phyloP scores from a whole-genome alignment of 108 stramenopile genomes.

The Pseudonitzschia delicatissima region DNA sequence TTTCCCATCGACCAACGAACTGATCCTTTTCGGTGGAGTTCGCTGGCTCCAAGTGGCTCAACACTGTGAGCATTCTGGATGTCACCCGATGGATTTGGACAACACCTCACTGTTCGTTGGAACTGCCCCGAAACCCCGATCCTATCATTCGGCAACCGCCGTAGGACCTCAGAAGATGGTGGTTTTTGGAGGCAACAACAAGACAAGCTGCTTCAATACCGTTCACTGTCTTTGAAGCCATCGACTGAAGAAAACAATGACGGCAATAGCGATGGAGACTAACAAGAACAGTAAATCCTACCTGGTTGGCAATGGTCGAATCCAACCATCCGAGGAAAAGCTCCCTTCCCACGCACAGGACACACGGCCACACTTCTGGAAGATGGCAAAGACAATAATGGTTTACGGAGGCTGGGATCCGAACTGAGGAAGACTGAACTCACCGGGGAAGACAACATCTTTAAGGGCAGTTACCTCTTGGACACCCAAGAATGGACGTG shows the following conservation, averaged over 20 bases:
- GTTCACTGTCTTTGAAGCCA: slow-evolving; percentile 69
- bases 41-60: slow-evolving; percentile 77
- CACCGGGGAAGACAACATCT: slow-evolving; percentile 49
- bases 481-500: slow-evolving; percentile 76
- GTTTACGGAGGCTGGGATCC: slow-evolving; percentile 90
- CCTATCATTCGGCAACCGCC: slow-evolving; percentile 70
- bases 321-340: slow-evolving; percentile 50
- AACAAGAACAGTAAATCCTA: slow-evolving; percentile 1
- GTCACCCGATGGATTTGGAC: slow-evolving; percentile 75
- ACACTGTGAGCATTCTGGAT: slow-evolving; percentile 61
- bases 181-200: slow-evolving; percentile 84
- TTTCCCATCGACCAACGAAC: slow-evolving; percentile 54
- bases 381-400: slow-evolving; percentile 70
- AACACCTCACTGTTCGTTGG: slow-evolving; percentile 54
- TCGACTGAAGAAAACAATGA: slow-evolving; percentile 6
- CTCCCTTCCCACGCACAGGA: slow-evolving; percentile 71
- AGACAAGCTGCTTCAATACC: slow-evolving; percentile 54
- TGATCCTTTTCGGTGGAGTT: slow-evolving; percentile 82
- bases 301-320: slow-evolving; percentile 65
- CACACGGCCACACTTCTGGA: slow-evolving; percentile 70
- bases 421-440: slow-evolving; percentile 56
- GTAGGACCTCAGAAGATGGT: slow-evolving; percentile 45
- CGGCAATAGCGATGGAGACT: background rate
- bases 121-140: slow-evolving; percentile 67
- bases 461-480: slow-evolving; percentile 66